Evolutionary conservation across 2,329 filamentous ascomycete genomes (phyloP), one percentile per base, ranked within the genome.

Genomic region (Alternaria solani): DNA sequence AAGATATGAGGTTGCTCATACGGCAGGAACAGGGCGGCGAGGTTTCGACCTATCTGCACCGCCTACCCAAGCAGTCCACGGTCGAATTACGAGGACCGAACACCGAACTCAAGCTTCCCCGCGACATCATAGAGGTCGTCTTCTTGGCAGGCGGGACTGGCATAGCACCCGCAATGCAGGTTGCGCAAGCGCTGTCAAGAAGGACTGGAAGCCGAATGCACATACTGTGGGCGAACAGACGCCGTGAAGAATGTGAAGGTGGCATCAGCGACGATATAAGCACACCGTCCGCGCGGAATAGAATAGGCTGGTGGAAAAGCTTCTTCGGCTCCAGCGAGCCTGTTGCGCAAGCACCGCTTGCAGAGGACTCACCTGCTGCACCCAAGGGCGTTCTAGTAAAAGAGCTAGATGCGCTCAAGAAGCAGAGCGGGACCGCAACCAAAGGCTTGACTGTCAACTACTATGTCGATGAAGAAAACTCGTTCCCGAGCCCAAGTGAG

Each of bases 141-240:
- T 97, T 98, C 72, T 81, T 98, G 23, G 95, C 94, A 1, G 95
- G 94, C 2, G 95, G 95, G 0, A 99, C 95, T 0, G 94, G 95
- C 1, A 91, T 99, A 69, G 93, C 93, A 16, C 92, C 94, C 0
- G 95, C 94, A 7, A 80, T 98, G 77, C 94, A 98, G 79, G 87
- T 91, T 41, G 91, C 89, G 2, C 81, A 88, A 62, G 86, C 87
- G 0, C 78, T 94, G 11, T 79, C 88, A 4, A 78, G 83, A 61
- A 67, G 75, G 20, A 64, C 76, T 66, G 73, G 81, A 58, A 66
- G 16, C 3, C 81, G 73, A 42, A 86, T 97, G 55, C 85, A 87
- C 49, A 89, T 98, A 28, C 79, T 98, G 1, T 99, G 94, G 94
- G 93, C 94, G 18, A 93, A 88, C 75, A 82, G 91, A 55, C 78